phyloP scores from a whole-genome alignment of 441 rosid species.

The Erodium moschatum region DNA sequence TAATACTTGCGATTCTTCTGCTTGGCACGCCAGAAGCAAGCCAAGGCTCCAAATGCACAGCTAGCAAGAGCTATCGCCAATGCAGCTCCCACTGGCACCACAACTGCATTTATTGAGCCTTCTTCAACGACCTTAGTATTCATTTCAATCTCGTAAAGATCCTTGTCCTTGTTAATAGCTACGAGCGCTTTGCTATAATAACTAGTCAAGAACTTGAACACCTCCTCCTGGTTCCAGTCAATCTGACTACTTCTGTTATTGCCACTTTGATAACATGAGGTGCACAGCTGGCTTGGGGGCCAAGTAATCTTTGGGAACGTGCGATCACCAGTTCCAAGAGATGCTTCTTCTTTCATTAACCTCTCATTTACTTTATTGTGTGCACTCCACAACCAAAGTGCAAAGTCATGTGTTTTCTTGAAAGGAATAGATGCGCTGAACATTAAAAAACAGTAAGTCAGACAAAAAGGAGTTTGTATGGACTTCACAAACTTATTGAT shows the following conservation, averaged over 20 bases:
- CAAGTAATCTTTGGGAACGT: constrained; percentile 80
- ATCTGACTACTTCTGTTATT: constrained; percentile 13
- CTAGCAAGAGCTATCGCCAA: constrained; percentile 88
- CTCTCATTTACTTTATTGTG: constrained; percentile 83
- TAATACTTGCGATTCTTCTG: constrained; percentile 94
- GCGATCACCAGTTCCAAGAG: constrained; percentile 69
- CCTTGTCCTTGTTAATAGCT: constrained; percentile 61
- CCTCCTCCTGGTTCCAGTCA: constrained; percentile 58
- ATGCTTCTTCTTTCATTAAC: constrained; percentile 65
- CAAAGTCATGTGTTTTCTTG: constrained; percentile 58
- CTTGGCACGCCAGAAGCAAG: constrained; percentile 93
- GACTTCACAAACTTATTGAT: background rate
- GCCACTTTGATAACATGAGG: constrained; percentile 42
- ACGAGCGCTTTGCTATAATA: constrained; percentile 60
- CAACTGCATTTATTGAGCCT: constrained; percentile 45
- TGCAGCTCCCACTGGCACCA: constrained; percentile 89
- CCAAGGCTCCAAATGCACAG: constrained; percentile 95
- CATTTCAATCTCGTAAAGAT: constrained; percentile 27
- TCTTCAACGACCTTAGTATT: constrained; percentile 38
- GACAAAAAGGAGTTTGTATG: too few species aligned
- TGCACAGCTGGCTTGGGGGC: constrained; percentile 85
- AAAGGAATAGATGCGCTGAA: constrained; percentile 60
- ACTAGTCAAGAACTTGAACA: constrained; percentile 52
- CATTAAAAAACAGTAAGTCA: constrained; percentile 12
- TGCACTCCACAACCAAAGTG: constrained; percentile 83